Percentiles rank a stretch among this genome's conserved stretches.
Evolutionary conservation across 768 basidiomycete species (phyloP).

Genomic region (Boletus subparvulus): DNA sequence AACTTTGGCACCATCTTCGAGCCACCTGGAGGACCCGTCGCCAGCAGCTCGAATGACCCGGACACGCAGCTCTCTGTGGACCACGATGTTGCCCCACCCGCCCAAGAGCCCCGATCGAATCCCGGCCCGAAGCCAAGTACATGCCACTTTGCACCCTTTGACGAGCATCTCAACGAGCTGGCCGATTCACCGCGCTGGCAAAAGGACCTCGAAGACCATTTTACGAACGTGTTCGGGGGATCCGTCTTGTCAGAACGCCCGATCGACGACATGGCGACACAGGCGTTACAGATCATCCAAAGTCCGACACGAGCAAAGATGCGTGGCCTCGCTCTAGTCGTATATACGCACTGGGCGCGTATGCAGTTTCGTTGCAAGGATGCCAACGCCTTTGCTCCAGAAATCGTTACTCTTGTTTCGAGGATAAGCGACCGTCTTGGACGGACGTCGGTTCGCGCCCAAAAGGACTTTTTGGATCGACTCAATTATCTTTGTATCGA

Average conservation of each 20-base stretch:
- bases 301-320: conserved; percentile 11
- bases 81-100: not conserved
- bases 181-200: conserved; percentile 9
- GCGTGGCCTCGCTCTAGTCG: conserved; percentile 6
- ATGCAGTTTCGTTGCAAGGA: conserved; percentile 14
- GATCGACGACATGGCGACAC: conserved; percentile 9
- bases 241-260: conserved; percentile 3
- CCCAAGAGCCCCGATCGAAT: not conserved
- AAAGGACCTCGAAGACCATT: conserved; percentile 14
- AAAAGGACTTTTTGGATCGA: conserved; percentile 11
- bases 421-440: conserved; percentile 7
- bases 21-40: not conserved
- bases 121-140: not conserved
- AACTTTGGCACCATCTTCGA: not conserved
- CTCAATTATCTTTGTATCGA: conserved; percentile 9
- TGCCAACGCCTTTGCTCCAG: not conserved
- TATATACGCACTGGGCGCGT: conserved; percentile 17
- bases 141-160: conserved; percentile 12
- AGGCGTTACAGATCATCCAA: conserved; percentile 10
- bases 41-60: not conserved
- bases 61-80: too few species aligned
- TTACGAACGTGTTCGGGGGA: conserved; percentile 10
- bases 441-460: conserved; percentile 1
- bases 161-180: conserved; percentile 1
- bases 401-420: conserved; percentile 11